Evolutionary conservation across 176 grass and related monocot genomes (phyloP).

Genomic region (Bonia amplexicaulis): DNA sequence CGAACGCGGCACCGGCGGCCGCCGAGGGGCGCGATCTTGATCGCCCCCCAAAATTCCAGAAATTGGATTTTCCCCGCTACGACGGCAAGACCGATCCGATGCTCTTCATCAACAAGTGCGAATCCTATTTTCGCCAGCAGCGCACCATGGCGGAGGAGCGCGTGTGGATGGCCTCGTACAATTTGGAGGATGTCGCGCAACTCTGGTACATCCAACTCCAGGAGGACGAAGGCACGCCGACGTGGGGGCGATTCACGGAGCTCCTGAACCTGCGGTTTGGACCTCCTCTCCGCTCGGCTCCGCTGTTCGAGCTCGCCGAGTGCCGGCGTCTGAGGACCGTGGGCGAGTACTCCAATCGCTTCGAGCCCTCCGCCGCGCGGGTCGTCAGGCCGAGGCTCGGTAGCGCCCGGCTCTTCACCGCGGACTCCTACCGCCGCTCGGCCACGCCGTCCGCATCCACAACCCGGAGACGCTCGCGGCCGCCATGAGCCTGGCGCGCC

Average conservation of each 20-base stretch:
- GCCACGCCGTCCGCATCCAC: too few species aligned
- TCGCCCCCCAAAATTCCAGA: neutral
- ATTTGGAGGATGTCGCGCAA: neutral
- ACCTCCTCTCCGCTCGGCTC: neutral
- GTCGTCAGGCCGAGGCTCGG: too few species aligned
- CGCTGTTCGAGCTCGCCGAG: neutral
- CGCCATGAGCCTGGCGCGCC: too few species aligned
- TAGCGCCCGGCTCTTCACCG: too few species aligned
- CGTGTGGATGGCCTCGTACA: neutral
- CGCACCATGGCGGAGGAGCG: neutral
- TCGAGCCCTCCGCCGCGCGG: too few species aligned
- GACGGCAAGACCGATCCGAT: neutral
- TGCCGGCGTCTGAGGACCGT: neutral
- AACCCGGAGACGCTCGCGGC: too few species aligned
- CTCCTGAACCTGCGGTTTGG: neutral
- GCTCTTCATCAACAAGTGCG: neutral
- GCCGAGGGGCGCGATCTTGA: neutral
- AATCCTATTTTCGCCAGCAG: neutral
- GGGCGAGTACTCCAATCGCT: neutral
- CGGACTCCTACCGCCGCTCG: too few species aligned
- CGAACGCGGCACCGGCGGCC: neutral
- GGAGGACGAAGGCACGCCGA: neutral
- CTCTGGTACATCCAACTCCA: neutral
- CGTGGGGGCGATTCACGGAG: neutral
- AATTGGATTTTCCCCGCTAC: neutral